Evolutionary conservation across 257 asterid species (phyloP).

Genomic region (Galeopsis tetrahit): DNA sequence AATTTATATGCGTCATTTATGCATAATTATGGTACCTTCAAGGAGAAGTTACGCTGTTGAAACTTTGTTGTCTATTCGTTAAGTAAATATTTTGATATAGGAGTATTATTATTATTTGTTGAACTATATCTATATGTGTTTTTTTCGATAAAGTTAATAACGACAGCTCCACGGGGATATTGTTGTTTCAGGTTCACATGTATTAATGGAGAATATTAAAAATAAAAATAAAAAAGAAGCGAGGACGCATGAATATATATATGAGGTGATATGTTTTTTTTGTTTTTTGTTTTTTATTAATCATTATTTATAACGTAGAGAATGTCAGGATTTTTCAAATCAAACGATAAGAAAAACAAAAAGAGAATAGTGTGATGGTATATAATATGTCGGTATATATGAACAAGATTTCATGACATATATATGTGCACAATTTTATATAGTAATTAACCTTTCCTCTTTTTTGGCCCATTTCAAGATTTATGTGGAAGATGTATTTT

Average conservation of each 20-base stretch:
- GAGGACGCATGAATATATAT: not conserved
- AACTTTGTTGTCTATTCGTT: slow-evolving; percentile 29
- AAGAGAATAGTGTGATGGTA: not conserved
- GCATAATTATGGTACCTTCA: slow-evolving; percentile 34
- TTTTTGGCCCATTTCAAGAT: too few relatives aligned
- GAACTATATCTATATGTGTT: not conserved
- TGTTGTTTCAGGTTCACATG: slow-evolving; percentile 33
- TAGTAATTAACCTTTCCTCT: too few relatives aligned
- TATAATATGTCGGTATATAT: slow-evolving; percentile 8
- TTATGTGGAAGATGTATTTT: too few relatives aligned
- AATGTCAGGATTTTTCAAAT: not conserved
- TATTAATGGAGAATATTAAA: not conserved
- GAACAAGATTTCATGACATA: not conserved
- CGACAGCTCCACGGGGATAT: slow-evolving; percentile 36
- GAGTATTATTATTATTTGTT: slow-evolving; percentile 15
- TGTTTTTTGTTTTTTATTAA: not conserved
- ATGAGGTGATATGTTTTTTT: not conserved
- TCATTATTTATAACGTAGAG: not conserved
- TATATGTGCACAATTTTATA: not conserved
- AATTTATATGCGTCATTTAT: slow-evolving; percentile 34
- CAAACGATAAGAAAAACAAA: not conserved
- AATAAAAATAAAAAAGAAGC: not conserved
- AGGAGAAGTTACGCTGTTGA: slow-evolving; percentile 38
- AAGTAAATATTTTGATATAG: not conserved
- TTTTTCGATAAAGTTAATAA: slow-evolving; percentile 36